Evolutionary conservation across 306 rosid species (phyloP), one percentile per base, ranked within the genome.

Genomic region (Quercus agrifolia): DNA sequence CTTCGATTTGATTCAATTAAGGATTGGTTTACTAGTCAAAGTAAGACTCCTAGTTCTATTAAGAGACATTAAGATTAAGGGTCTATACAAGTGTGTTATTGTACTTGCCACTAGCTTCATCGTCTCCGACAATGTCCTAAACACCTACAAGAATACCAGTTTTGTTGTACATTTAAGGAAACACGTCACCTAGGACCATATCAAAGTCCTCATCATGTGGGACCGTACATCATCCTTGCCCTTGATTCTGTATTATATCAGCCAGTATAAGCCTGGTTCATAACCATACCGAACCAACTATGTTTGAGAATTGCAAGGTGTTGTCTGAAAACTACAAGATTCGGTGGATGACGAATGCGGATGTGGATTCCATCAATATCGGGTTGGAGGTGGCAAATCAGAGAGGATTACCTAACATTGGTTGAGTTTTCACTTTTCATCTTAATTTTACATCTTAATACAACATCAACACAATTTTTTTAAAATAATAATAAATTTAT

Each of bases 301-400:
- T 88, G 91, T 81, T 94, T 33, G 90, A 88, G 35, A 94, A 94
- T 57, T 94, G 97, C 71, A 94, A 92, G 84, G 81, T 86, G n/a
- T 73, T 94, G 79, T 81, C 91, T 0, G 71, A 88, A 19, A 71
- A 80, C 9, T 91, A 70, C 20, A 87, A 97, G 84, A 78, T 94
- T 68, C 71, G 97, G 75, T 92, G 97, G 98, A 92, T 86, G 17
- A 75, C 91, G 89, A 77, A 84, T 25, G 30, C 75, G 20, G 80
- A 81, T 28, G 85, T 83, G 79, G 89, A 86, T 84, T 70, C 71
- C 10, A 83, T 94, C 41, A 93, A 91, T 69, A 73, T 94, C 51
- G 93, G 93, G 17, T 87, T 94, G 69, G 97, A 94, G 83, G 94
- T 89, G 23, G 91, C 93, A 8, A 92, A 41, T 41, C 46, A 41